A percentile compares a stretch with the other conserved stretches of the same genome.
Conservation (phyloP, 805 yeast species). For the Saccharomycopsis fermentans region DNA sequence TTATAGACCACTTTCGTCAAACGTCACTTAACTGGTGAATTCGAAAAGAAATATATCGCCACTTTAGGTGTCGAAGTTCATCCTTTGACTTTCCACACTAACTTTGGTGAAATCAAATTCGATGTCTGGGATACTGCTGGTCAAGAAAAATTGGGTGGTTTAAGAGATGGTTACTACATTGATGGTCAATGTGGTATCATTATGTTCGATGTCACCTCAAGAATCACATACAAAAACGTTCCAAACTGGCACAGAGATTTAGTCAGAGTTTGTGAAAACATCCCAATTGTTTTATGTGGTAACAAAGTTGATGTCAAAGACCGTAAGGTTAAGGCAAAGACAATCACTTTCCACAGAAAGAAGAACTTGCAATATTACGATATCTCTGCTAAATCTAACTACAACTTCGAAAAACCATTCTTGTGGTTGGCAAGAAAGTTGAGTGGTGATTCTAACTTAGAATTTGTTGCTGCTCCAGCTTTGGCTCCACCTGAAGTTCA, state of each 20-base stretch:
- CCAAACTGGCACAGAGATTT: constrained; percentile 99
- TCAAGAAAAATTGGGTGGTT: constrained; percentile 99
- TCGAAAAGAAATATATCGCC: constrained; percentile 97
- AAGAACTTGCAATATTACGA: constrained; percentile 99
- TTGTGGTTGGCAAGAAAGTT: constrained; percentile 99
- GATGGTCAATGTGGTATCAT: constrained; percentile 99
- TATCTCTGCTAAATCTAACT: constrained; percentile 98
- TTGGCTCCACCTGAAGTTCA: constrained; percentile 99
- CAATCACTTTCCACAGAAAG: constrained; percentile 99
- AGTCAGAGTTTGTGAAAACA: constrained; percentile 99
- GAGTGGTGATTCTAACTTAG: constrained; percentile 95
- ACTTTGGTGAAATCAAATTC: constrained; percentile 96
- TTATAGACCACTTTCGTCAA: constrained; percentile 90
- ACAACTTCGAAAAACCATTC: constrained; percentile 99
- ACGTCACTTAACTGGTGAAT: constrained; percentile 99
- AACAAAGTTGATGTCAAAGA: constrained; percentile 99
- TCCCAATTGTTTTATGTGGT: constrained; percentile 98
- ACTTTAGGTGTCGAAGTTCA: constrained; percentile 99
- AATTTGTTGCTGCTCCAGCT: constrained; percentile 98
- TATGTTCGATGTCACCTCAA: constrained; percentile 98
- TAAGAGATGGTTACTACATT: constrained; percentile 99
- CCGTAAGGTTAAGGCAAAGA: constrained; percentile 99
- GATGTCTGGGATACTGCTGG: constrained; percentile 99
- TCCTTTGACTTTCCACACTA: constrained; percentile 96
- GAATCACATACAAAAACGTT: constrained; percentile 98